Base-by-base conservation (phyloP, 306 rosid species). In the Vigna mungo region DNA sequence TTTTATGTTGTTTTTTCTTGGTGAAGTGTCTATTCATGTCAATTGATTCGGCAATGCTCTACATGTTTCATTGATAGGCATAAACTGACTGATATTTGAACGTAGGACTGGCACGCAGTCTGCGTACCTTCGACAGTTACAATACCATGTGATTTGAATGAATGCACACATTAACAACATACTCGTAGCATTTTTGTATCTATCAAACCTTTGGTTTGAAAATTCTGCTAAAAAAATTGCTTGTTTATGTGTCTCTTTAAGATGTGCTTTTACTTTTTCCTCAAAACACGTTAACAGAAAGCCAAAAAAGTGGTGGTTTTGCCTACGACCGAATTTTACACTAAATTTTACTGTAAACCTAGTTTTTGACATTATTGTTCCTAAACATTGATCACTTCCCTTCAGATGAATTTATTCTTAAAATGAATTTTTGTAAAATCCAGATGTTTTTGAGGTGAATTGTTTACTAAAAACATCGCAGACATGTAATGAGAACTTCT, bases 121-220 rank as follows among this genome's bases (percentile, higher is more conserved):
- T 9, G 25, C 23, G 21, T 65, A 30, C 46, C 34, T 46, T 77
- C n/a, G 17, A 37, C 52, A 72, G 39, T 44, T 17, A 32, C 32
- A 32, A 4, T 34, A 27, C 23, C 51, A 0, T 27, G 32, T 81
- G 18, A 63, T 75, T 59, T 72, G 59, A 27, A 34, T 72, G 59
- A 54, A 48, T 44, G 60, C 61, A 56, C 25, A 68, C 68, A 56
- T 36, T 70, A 9, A 75, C 68, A 44, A 68, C 67, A 32, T 53
- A 41, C 7, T 63, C 46, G 9, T 18, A 10, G 47, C 48, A 8
- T 62, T 1, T n/a, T 62, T 36, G 25, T 23, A 62, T 9, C 49
- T 63, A 49, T 17, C 70, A 39, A 41, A 63, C 13, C 7, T 32
- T 32, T 1, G 68, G 12, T 30, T 59, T 60, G 18, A 59, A 60